Evolutionary conservation across 2,329 filamentous ascomycete genomes (phyloP).

Genomic region (Polychaeton citri): DNA sequence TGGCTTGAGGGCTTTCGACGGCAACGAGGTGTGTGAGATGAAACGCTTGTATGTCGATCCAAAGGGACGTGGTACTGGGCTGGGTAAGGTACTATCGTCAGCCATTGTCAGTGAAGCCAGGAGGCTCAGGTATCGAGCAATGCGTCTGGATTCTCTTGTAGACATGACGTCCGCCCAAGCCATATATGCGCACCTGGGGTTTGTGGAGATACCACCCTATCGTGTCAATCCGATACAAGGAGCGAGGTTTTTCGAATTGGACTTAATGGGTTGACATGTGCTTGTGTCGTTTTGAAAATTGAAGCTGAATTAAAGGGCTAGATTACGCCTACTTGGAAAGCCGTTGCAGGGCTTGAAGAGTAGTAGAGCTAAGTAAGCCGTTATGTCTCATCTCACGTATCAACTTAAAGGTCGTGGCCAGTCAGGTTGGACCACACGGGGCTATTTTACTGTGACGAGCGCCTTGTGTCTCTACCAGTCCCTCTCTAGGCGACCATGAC

Average conservation of each 20-base stretch:
- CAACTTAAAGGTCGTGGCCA: no score
- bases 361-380: no score
- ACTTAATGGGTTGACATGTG: slow-evolving; percentile 7
- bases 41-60: slow-evolving; percentile 44
- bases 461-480: neutral
- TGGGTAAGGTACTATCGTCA: slow-evolving; percentile 36
- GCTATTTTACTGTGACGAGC: neutral
- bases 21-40: slow-evolving; percentile 30
- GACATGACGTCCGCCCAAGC: slow-evolving; percentile 37
- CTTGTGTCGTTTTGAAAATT: no score
- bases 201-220: slow-evolving; percentile 38
- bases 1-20: slow-evolving; percentile 25
- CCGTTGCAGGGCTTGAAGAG: no score
- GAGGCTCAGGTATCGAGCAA: slow-evolving; percentile 36
- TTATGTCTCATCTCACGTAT: no score
- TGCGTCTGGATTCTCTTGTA: slow-evolving; percentile 43
- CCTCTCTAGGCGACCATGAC: neutral
- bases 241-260: slow-evolving; percentile 38
- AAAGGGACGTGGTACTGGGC: slow-evolving; percentile 33
- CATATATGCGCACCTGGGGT: slow-evolving; percentile 39
- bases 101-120: slow-evolving; percentile 32
- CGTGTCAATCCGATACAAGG: slow-evolving; percentile 42
- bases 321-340: no score
- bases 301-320: no score
- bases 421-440: no score